Percentiles rank a stretch among this genome's conserved stretches.
Evolutionary conservation across 139 green algal genomes (phyloP).

Genomic region (Deuterostichococcus epilithicus): DNA sequence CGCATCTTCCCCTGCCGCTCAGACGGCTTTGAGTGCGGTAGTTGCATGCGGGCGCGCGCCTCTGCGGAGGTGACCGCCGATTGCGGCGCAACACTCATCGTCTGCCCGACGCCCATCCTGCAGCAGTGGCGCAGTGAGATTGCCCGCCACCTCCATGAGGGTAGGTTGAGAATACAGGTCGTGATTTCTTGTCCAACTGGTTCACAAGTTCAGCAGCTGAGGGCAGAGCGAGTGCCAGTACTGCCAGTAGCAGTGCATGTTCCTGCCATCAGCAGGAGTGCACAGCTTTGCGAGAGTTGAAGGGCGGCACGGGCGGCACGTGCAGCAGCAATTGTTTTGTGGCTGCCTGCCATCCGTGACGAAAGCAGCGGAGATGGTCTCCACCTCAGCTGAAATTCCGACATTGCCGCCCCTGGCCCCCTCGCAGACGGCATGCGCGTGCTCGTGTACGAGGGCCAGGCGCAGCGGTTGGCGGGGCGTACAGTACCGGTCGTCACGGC

Average conservation of each 20-base stretch:
- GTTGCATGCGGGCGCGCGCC: conserved; percentile 39
- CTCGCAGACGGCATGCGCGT: conserved; percentile 41
- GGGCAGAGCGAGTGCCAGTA: no score
- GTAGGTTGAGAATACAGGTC: background rate
- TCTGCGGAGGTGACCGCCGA: conserved; percentile 27
- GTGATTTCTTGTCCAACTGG: no score
- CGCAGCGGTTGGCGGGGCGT: conserved; percentile 1
- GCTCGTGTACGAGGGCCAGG: conserved; percentile 56
- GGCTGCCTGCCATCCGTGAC: no score
- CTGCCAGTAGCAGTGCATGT: no score
- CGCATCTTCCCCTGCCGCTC: background rate
- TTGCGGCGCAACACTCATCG: conserved; percentile 80
- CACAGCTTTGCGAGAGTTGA: no score
- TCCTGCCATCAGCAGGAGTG: no score
- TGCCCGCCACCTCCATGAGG: conserved; percentile 15
- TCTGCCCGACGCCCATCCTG: conserved; percentile 84
- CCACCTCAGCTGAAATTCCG: no score
- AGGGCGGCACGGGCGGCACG: no score
- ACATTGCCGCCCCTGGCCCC: no score
- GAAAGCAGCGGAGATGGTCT: no score
- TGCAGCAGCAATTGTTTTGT: no score
- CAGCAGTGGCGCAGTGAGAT: conserved; percentile 72
- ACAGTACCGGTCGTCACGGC: conserved; percentile 45
- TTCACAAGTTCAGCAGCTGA: no score
- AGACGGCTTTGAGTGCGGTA: conserved; percentile 40